Evolutionary conservation across 2,329 filamentous ascomycete genomes (phyloP).

Genomic region (Ceratocystis ficicola): DNA sequence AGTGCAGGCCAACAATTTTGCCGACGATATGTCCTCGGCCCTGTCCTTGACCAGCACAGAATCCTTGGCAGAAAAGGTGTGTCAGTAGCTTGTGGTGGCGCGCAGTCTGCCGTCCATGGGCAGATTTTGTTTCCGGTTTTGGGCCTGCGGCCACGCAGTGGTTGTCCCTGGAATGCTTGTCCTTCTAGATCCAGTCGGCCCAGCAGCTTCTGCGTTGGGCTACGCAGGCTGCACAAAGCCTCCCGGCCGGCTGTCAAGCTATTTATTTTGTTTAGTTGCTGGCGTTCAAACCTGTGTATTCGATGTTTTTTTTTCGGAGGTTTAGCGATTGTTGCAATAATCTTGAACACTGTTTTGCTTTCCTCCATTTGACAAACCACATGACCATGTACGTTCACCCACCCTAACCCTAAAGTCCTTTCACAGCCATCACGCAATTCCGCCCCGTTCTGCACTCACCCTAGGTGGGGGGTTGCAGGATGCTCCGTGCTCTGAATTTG

Average conservation of each 20-base stretch:
- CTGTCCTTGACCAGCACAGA: constrained; percentile 15
- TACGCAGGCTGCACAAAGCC: background rate
- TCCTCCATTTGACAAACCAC: background rate
- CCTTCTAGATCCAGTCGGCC: background rate
- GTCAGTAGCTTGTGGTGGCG: background rate
- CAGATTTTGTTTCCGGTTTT: background rate
- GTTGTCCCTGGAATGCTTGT: constrained; percentile 8
- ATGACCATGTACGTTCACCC: background rate
- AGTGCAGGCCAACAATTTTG: constrained; percentile 14
- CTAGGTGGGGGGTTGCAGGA: background rate
- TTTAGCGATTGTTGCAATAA: constrained; percentile 2
- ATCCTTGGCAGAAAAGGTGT: constrained; percentile 5
- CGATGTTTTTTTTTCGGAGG: background rate
- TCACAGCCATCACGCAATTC: background rate
- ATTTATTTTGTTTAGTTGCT: background rate
- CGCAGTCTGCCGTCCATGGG: background rate
- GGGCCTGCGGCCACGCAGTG: background rate
- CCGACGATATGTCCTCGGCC: constrained; percentile 18
- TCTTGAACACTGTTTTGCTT: background rate
- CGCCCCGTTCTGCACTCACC: background rate
- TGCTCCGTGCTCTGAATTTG: background rate
- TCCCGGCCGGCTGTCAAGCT: background rate
- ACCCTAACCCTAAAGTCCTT: background rate
- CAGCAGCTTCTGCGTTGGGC: background rate
- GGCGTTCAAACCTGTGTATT: background rate